phyloP scores from a whole-genome alignment of 257 asterid genomes.

The Solanum neorickii region DNA sequence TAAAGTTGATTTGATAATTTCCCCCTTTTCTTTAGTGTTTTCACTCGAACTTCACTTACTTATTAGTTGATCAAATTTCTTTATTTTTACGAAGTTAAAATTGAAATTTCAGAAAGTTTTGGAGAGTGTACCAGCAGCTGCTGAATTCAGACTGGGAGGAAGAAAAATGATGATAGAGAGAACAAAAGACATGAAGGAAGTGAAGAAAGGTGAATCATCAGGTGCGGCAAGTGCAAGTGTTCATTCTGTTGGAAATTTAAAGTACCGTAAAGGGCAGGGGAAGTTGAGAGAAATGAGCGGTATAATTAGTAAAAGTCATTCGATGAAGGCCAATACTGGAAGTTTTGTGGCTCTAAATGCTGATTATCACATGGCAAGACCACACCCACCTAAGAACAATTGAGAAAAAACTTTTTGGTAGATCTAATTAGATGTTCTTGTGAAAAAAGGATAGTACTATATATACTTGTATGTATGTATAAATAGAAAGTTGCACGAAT shows the following conservation, averaged over 20 bases:
- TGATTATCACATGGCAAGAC: slow-evolving; percentile 48
- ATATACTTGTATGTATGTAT: slow-evolving; percentile 29
- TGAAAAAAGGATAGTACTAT: neutral
- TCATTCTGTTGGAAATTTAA: slow-evolving; percentile 8
- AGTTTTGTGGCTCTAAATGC: slow-evolving; percentile 35
- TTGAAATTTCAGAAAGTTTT: slow-evolving; percentile 19
- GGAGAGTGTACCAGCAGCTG: neutral
- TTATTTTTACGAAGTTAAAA: neutral
- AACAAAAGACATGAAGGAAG: neutral
- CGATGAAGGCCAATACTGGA: slow-evolving; percentile 11
- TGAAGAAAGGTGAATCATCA: neutral
- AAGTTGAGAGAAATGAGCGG: slow-evolving; percentile 13
- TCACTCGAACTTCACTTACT: neutral
- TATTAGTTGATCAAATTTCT: neutral
- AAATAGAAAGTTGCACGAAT: slow-evolving; percentile 4
- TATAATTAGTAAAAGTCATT: neutral
- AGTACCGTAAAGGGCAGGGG: neutral
- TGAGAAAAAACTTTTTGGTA: no score
- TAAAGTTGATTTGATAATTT: neutral
- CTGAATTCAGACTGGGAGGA: slow-evolving; percentile 9
- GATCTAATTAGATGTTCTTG: neutral
- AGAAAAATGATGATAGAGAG: slow-evolving; percentile 22
- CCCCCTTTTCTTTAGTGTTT: neutral
- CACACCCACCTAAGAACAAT: slow-evolving; percentile 65
- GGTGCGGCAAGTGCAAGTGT: neutral